phyloP scores from a whole-genome alignment of 2,329 filamentous ascomycete species.

The Pseudogymnoascus sp. region DNA sequence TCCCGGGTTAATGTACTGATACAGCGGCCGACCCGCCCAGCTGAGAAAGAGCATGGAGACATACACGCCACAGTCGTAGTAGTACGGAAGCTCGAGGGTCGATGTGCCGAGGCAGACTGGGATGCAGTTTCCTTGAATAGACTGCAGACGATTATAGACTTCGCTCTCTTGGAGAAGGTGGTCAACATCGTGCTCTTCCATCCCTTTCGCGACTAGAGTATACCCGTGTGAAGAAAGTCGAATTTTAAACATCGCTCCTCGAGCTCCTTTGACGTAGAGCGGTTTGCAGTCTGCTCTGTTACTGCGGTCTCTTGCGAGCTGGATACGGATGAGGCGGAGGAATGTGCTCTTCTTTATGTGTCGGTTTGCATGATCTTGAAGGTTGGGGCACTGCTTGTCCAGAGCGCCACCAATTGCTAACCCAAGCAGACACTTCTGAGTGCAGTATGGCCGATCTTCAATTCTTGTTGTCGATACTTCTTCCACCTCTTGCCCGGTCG shows the following conservation, averaged over 20 bases:
- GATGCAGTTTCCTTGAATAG: constrained; percentile 28
- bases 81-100: constrained; percentile 26
- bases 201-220: not conserved
- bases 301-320: constrained; percentile 8
- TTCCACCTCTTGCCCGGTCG: not conserved
- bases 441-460: constrained; percentile 25
- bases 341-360: constrained; percentile 1
- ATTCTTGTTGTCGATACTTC: constrained; percentile 14
- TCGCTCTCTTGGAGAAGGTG: not conserved
- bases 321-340: constrained; percentile 3
- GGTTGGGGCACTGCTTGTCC: constrained; percentile 28
- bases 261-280: constrained; percentile 23
- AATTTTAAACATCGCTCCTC: constrained; percentile 25
- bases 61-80: constrained; percentile 27
- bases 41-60: constrained; percentile 31
- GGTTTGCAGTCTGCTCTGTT: constrained; percentile 16
- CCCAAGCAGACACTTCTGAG: constrained; percentile 24
- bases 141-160: not conserved
- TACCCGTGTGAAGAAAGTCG: constrained; percentile 23
- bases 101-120: constrained; percentile 31
- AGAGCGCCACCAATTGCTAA: constrained; percentile 20
- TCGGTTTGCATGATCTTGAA: constrained; percentile 17
- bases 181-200: not conserved
- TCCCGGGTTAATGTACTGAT: constrained; percentile 14
- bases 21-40: constrained; percentile 26